Evolutionary conservation across 1,139 yeast genomes (phyloP).

Genomic region (Citeromyces siamensis): DNA sequence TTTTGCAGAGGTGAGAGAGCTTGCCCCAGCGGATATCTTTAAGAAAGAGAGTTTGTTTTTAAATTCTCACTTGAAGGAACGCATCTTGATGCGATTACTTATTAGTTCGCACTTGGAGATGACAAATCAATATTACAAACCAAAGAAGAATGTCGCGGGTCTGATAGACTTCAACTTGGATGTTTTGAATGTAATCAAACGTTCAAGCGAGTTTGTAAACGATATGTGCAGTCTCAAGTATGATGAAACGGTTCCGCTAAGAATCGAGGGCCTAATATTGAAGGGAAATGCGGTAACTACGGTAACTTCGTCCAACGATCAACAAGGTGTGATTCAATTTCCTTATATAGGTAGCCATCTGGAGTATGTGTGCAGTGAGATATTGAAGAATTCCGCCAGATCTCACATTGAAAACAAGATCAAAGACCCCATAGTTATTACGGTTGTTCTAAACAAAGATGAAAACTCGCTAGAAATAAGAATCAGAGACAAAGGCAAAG

Average conservation of each 20-base stretch:
- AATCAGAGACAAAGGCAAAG: slow-evolving; percentile 81
- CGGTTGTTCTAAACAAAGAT: slow-evolving; percentile 41
- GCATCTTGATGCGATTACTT: slow-evolving; percentile 75
- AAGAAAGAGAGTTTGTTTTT: slow-evolving; percentile 46
- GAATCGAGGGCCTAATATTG: slow-evolving; percentile 28
- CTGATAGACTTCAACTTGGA: slow-evolving; percentile 54
- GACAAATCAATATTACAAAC: slow-evolving; percentile 27
- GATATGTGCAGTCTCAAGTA: slow-evolving; percentile 76
- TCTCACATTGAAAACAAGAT: slow-evolving; percentile 68
- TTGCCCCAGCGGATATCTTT: slow-evolving; percentile 24
- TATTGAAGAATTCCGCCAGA: slow-evolving; percentile 77
- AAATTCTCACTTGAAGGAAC: slow-evolving; percentile 68
- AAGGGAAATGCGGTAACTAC: slow-evolving; percentile 9
- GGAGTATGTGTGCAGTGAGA: slow-evolving; percentile 77
- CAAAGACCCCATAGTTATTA: slow-evolving; percentile 50
- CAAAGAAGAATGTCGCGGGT: slow-evolving; percentile 32
- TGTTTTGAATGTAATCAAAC: slow-evolving; percentile 45
- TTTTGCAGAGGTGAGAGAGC: slow-evolving; percentile 56
- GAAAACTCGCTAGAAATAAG: slow-evolving; percentile 38
- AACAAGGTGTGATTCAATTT: slow-evolving; percentile 19
- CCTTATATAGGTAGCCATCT: slow-evolving; percentile 83
- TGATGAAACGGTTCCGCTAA: slow-evolving; percentile 53
- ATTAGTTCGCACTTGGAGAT: slow-evolving; percentile 76
- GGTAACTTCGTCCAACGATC: neutral
- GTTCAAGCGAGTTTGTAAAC: slow-evolving; percentile 64